Evolutionary conservation across 371 early-diverging fungal genomes (phyloP).

Genomic region (Amoeboaphelidium occidentale): DNA sequence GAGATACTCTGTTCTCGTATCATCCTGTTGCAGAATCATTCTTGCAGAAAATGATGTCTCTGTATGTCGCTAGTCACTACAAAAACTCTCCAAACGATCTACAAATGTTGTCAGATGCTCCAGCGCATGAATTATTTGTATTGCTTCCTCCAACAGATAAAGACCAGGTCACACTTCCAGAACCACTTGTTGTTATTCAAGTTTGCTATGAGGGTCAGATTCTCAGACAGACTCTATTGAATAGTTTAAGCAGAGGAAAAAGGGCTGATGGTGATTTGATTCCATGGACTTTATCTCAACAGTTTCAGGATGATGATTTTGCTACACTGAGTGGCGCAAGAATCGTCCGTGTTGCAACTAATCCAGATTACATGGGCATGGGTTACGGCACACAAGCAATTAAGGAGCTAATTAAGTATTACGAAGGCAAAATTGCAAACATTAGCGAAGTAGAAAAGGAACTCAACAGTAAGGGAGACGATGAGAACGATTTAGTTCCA

Average conservation of each 20-base stretch:
- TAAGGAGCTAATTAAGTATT: conserved; percentile 50
- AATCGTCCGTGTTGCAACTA: conserved; percentile 98
- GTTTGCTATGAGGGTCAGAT: conserved; percentile 86
- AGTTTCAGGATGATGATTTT: conserved; percentile 89
- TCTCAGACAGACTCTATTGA: conserved; percentile 52
- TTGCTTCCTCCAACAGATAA: conserved; percentile 66
- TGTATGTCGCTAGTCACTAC: conserved; percentile 96
- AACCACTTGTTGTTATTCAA: conserved; percentile 72
- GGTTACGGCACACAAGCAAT: conserved; percentile 87
- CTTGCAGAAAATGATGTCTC: conserved; percentile 83
- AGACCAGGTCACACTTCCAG: conserved; percentile 39
- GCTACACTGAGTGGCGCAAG: conserved; percentile 81
- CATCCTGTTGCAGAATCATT: conserved; percentile 88
- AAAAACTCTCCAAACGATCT: conserved; percentile 98
- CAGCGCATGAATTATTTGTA: conserved; percentile 94
- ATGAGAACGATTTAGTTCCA: background rate
- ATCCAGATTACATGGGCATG: conserved; percentile 91
- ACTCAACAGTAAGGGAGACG: background rate
- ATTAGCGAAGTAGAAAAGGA: conserved; percentile 25
- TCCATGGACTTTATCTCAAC: conserved; percentile 87
- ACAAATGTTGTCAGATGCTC: conserved; percentile 91
- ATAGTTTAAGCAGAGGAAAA: conserved; percentile 58
- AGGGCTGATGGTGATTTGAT: conserved; percentile 89
- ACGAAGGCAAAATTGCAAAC: conserved; percentile 45
- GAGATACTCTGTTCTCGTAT: conserved; percentile 84